Conservation (phyloP, 805 yeast species). For the Hanseniaspora guilliermondii region DNA sequence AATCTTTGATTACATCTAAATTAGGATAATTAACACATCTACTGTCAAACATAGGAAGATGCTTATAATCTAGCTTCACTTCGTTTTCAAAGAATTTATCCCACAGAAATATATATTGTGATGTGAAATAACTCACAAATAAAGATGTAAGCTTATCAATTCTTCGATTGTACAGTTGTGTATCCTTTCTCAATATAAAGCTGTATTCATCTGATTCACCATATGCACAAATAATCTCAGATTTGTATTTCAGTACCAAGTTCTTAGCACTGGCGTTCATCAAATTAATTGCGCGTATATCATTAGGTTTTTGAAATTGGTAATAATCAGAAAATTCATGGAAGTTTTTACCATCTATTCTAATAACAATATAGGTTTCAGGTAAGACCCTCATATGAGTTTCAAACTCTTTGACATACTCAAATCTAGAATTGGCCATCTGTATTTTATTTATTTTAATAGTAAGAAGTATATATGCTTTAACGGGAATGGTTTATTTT, state of each 20-base stretch:
- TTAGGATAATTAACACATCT: constrained; percentile 80
- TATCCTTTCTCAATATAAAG: constrained; percentile 52
- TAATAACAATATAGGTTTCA: constrained; percentile 65
- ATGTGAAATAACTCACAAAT: constrained; percentile 69
- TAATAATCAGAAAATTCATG: constrained; percentile 70
- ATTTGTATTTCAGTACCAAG: constrained; percentile 47
- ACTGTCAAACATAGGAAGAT: constrained; percentile 81
- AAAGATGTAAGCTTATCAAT: constrained; percentile 68
- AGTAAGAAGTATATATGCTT: background rate
- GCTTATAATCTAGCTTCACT: constrained; percentile 34
- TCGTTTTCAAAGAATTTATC: constrained; percentile 34
- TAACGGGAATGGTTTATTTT: background rate
- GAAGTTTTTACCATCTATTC: constrained; percentile 90
- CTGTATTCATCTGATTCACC: constrained; percentile 96
- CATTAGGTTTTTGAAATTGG: constrained; percentile 79
- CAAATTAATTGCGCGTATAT: constrained; percentile 54
- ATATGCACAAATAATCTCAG: constrained; percentile 68
- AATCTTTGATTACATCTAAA: constrained; percentile 50
- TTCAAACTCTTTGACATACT: constrained; percentile 77
- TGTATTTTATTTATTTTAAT: background rate
- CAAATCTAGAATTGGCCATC: constrained; percentile 80
- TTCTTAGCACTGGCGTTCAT: constrained; percentile 72
- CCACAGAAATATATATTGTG: constrained; percentile 67
- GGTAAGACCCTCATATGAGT: constrained; percentile 60
- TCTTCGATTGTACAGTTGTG: constrained; percentile 70